Evolutionary conservation across 1,284 basidiomycete genomes (phyloP), one percentile per base, ranked within the genome.

Genomic region (Clitocybe nebularis): DNA sequence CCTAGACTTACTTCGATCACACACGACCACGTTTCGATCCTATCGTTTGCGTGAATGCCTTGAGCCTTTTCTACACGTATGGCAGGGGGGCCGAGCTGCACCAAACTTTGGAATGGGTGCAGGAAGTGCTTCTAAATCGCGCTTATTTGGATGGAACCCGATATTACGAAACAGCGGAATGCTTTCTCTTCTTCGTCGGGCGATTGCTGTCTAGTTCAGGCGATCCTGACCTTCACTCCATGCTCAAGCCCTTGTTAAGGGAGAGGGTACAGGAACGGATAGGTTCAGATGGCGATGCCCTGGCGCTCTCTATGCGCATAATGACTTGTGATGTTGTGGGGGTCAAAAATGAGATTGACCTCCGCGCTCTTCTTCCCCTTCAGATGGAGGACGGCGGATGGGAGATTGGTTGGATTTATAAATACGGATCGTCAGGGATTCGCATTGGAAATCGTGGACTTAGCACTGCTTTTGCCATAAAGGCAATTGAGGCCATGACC

Each of bases 71-170:
- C 54, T 72, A 75, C 55, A 58, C 62, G 8, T 59, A 74, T 46
- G 71, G 72, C 1, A 70, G 77, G 0, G 74, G 71, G 0, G 49
- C 58, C 6, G 69, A 80, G 44, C 64, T 80, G 0, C 47, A 59
- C 10, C 45, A 50, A n/a, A 79, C 75, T 0, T 61, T 74, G 7
- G 59, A 69, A 23, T 81, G 77, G 77, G 64, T 79, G 2, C 57
- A 63, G 30, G 63, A 69, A 26, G 70, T 77, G 13, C 65, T 81
- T 17, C 50, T 64, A 21, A 67, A 77, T 53, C 67, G 73, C 14
- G 77, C 75, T 2, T 80, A 79, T 52, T 53, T 71, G 14, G 68
- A 74, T 13, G 78, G 78, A 3, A 78, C 77, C 11, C 65, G 74
- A 8, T 81, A 80, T 55, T 80, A 81, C 52, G 64, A 66, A 28